Percentiles rank a stretch among this genome's conserved stretches.
Evolutionary conservation across 129 eudicot species (phyloP).

Genomic region (Solidago caesia): DNA sequence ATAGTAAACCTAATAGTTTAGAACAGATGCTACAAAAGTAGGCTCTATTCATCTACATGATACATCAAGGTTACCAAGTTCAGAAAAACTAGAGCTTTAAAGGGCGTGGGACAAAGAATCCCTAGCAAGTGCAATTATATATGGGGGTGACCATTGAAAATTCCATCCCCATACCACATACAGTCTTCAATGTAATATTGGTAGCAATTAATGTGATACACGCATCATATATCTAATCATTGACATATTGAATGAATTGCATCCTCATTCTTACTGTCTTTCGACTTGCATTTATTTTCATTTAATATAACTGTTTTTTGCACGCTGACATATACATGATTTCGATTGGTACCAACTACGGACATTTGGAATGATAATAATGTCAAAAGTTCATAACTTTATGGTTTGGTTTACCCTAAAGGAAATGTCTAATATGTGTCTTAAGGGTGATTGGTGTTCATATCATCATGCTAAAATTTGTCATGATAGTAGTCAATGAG

Average conservation of each 20-base stretch:
- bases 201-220: constrained; percentile 29
- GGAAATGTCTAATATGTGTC: too few relatives aligned
- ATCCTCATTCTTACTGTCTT: constrained; percentile 14
- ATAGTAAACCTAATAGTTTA: constrained; percentile 29
- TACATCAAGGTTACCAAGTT: constrained; percentile 24
- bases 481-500: too few relatives aligned
- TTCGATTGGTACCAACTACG: not conserved
- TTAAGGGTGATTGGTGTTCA: too few relatives aligned
- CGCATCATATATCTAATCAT: constrained; percentile 10
- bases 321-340: not conserved
- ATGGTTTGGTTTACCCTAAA: too few relatives aligned
- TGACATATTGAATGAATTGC: constrained; percentile 20
- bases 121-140: constrained; percentile 32
- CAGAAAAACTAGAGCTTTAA: constrained; percentile 31
- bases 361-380: not conserved
- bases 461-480: too few relatives aligned
- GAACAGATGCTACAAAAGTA: constrained; percentile 30
- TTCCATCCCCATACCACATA: constrained; percentile 20
- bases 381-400: too few relatives aligned
- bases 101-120: constrained; percentile 43
- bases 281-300: constrained; percentile 9
- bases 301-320: constrained; percentile 16
- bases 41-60: constrained; percentile 22
- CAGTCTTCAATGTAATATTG: not conserved
- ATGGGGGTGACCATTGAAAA: constrained; percentile 15